Base-by-base conservation (phyloP, 1,139 yeast genomes). In the Entelexis paramagnoliae region DNA sequence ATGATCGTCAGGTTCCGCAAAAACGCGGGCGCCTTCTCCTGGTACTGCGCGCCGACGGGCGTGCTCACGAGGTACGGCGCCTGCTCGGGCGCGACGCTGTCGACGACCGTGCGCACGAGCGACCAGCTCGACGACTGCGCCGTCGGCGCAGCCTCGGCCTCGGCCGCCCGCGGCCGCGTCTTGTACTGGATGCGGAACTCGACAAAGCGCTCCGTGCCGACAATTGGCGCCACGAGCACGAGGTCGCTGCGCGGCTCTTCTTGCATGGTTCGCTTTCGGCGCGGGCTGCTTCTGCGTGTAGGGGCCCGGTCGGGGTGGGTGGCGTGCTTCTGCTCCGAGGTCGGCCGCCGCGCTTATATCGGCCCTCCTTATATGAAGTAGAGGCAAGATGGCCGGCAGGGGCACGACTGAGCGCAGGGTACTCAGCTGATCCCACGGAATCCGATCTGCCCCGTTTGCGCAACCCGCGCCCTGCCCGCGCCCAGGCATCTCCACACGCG, bases 1-100 rank as follows among this genome's bases (percentile, higher is more conserved):
- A 68, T 62, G 16, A 68, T 61, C 1, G 67, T 63, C 40, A 68
- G 57, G 51, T 62, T 62, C 19, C 61, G 55, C 34, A 66, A 59
- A 39, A 64, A 65, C 19, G 38, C 42, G 3, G 64, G 63, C 20
- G 51, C 51, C 44, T 48, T 28, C 14, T 41, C 39, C 38, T 51
- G 54, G 35, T 51, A 43, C 13, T 43, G 49, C 14, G 56, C 48
- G 35, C 50, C 50, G 14, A 45, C 45, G 7, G 55, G 51, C 19
- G 32, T 39, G 22, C 30, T 22, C 4, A 35, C 30, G 2, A 52
- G 34, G 20, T 43, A 33, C 35, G 22, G 20, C 29, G 10, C 9
- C 13, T 44, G 22, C 22, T 35, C 49, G 14, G 26, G 50, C n/a
- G 20, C 44, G 11, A 46, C 43, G 20, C n/a, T 7, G 40, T 38